Base-by-base conservation (phyloP, 371 early-diverging fungal species). In the Apophysomyces variabilis region DNA sequence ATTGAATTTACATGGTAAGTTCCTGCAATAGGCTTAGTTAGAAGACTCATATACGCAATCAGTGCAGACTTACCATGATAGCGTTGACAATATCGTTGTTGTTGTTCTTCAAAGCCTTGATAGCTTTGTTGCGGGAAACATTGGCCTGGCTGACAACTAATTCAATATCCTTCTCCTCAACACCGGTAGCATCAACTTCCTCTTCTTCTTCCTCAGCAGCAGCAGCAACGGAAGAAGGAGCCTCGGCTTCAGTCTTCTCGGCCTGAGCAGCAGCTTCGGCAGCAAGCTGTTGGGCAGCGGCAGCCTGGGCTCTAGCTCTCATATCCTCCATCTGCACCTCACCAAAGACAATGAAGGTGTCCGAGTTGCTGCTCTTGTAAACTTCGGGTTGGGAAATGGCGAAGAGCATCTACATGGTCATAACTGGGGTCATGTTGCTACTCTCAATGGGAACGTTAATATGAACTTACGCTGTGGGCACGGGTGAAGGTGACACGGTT, bases 291-390 rank as follows among this genome's bases (percentile, higher is more conserved):
- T 83, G 80, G 64, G 87, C 87, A 73, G 90, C 87, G 66, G 87
- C 87, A 65, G 78, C 79, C 75, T 88, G 89, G 69, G 92, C 92
- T 80, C 90, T 87, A 65, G 85, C 78, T 78, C 85, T 89, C 73
- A 93, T 63, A 80, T 97, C 95, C 79, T 97, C 97, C 61, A 89
- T 83, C 71, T 91, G 87, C 69, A 94, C 93, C 85, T 97, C 96
- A 80, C 98, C 99, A 75, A 99, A 96, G 69, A 99, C 95, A 71
- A 97, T 89, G 90, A 95, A 96, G 73, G 95, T 95, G 78, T 96
- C 95, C 72, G 92, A 90, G 86, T 87, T 87, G 68, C 81, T 77
- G 75, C 89, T 89, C 88, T 93, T 96, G 94, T 87, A 97, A 57
- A 99, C 99, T 69, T 95, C 96, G 62, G 99, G 96, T 69, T 88